These are phyloP conservation scores for Ceratobasidium theobromae DNA, from an alignment of 1,284 basidiomycete species.

Conservation along the genomic window DNA sequence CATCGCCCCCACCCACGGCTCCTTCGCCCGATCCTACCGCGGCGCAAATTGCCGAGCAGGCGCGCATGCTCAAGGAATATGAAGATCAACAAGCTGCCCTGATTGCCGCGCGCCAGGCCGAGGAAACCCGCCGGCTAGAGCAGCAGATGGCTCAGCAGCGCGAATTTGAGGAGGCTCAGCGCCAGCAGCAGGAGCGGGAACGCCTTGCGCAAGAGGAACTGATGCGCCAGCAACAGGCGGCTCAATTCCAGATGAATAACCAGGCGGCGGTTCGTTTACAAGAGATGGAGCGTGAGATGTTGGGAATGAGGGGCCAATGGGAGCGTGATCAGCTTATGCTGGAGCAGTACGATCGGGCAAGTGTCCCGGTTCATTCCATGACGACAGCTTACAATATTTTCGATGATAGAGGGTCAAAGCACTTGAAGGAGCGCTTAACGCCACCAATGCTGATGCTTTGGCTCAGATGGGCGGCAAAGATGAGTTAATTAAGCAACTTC, in stretches of 20 bases:
- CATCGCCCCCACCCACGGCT: constrained; percentile 62
- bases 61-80: constrained; percentile 93
- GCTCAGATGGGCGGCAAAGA: constrained; percentile 93
- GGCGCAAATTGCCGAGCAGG: constrained; percentile 87
- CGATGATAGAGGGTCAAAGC: constrained; percentile 83
- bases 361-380: constrained; percentile 42
- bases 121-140: constrained; percentile 77
- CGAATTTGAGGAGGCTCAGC: constrained; percentile 91
- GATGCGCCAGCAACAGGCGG: constrained; percentile 52
- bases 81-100: constrained; percentile 92
- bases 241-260: constrained; percentile 58
- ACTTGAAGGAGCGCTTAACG: constrained; percentile 86
- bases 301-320: constrained; percentile 94
- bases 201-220: constrained; percentile 87
- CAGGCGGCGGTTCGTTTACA: constrained; percentile 67
- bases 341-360: constrained; percentile 93
- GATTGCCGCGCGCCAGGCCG: constrained; percentile 75
- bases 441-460: constrained; percentile 77
- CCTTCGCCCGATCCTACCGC: constrained; percentile 69
- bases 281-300: constrained; percentile 87
- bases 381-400: neutral
- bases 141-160: constrained; percentile 78
- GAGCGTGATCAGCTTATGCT: constrained; percentile 98
- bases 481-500: constrained; percentile 92
- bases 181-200: constrained; percentile 86